Conservation (phyloP, 108 stramenopile species). For the Cyclotella atomus region DNA sequence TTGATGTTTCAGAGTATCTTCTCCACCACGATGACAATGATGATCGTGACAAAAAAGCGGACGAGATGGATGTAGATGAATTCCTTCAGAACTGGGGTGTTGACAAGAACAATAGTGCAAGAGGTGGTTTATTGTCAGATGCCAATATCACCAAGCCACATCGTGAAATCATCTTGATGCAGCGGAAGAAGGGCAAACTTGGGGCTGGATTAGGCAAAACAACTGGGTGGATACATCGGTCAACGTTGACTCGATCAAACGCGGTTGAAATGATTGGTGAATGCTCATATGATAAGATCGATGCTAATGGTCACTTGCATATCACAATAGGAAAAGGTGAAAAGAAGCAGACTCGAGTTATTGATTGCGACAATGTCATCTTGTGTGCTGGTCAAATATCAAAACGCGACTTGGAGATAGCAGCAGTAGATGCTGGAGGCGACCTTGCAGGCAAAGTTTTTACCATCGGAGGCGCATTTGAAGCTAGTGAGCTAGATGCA, state of each 20-base stretch:
- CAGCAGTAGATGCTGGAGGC: constrained; percentile 28
- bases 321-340: constrained; percentile 65
- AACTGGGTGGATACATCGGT: constrained; percentile 98
- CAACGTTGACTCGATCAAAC: constrained; percentile 81
- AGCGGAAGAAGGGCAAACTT: constrained; percentile 92
- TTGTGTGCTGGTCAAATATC: constrained; percentile 94
- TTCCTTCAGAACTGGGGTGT: constrained; percentile 96
- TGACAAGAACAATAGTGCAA: constrained; percentile 62
- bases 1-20: constrained; percentile 96
- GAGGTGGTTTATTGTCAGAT: constrained; percentile 66
- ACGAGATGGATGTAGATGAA: constrained; percentile 65
- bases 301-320: constrained; percentile 91
- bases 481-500: constrained; percentile 96
- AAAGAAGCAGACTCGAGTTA: constrained; percentile 55
- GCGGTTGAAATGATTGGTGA: constrained; percentile 86
- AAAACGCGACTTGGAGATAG: constrained; percentile 48
- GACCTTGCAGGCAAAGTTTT: constrained; percentile 65
- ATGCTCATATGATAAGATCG: constrained; percentile 88
- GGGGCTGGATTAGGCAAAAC: constrained; percentile 93
- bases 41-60: constrained; percentile 55
- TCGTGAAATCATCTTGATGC: constrained; percentile 86
- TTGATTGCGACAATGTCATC: constrained; percentile 95
- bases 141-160: constrained; percentile 46
- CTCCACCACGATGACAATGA: constrained; percentile 64
- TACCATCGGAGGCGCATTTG: constrained; percentile 93